A percentile compares a stretch with the other conserved stretches of the same genome.
phyloP scores from a whole-genome alignment of 352 stramenopile genomes.

The Globisporangium lucens region DNA sequence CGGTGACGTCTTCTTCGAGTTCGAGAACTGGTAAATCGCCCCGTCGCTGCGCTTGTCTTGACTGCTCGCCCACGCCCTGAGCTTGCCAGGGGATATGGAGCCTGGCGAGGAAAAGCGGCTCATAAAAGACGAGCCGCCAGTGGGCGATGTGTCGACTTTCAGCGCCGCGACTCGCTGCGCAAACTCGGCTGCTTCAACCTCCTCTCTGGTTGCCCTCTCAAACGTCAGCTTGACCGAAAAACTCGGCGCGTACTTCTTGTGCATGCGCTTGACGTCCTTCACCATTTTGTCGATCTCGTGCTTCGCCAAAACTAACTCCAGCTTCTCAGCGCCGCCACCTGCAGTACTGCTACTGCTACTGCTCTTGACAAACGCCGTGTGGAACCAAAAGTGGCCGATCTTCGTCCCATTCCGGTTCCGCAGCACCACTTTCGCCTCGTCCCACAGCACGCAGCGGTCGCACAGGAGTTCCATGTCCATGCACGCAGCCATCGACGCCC shows the following conservation, averaged over 20 bases:
- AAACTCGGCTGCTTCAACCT: slow-evolving; percentile 17
- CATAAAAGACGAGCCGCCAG: slow-evolving; percentile 3
- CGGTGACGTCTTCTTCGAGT: slow-evolving; percentile 4
- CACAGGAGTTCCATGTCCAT: slow-evolving; percentile 42
- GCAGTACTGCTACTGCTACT: slow-evolving; percentile 11
- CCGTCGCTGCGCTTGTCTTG: slow-evolving; percentile 20
- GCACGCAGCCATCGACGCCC: neutral
- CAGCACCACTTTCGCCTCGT: slow-evolving; percentile 58
- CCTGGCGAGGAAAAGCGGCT: slow-evolving; percentile 10
- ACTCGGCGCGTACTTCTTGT: slow-evolving; percentile 53
- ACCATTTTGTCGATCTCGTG: slow-evolving; percentile 68
- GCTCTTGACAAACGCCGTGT: slow-evolving; percentile 56
- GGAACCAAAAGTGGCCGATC: slow-evolving; percentile 75
- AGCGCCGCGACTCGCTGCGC: slow-evolving; percentile 8
- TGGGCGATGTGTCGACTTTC: slow-evolving; percentile 1
- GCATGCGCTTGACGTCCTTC: slow-evolving; percentile 65
- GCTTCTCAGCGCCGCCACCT: neutral
- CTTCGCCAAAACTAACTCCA: slow-evolving; percentile 47
- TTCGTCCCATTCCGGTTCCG: slow-evolving; percentile 36
- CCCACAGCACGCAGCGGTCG: slow-evolving; percentile 50
- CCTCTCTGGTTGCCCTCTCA: slow-evolving; percentile 31
- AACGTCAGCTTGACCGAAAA: slow-evolving; percentile 56
- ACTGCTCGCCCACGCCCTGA: slow-evolving; percentile 20
- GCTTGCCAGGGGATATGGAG: slow-evolving; percentile 7
- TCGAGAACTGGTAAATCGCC: slow-evolving; percentile 8